phyloP scores from a whole-genome alignment of 2,329 filamentous ascomycete genomes.

The Acrocalymma vagum region DNA sequence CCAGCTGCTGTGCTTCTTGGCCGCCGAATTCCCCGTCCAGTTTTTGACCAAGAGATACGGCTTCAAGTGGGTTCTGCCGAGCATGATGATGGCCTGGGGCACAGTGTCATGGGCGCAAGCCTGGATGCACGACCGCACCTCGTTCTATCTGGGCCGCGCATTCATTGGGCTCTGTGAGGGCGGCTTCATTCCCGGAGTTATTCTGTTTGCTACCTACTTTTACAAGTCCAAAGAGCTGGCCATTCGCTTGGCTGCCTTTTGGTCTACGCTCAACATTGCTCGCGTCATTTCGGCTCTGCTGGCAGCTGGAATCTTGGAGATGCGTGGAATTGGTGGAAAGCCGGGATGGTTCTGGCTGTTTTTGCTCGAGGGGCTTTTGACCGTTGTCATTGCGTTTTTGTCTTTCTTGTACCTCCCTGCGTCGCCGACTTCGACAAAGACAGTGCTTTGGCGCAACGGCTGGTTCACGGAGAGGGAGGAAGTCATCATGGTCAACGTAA shows the following conservation, averaged over 20 bases:
- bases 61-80: slow-evolving; percentile 52
- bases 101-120: slow-evolving; percentile 70
- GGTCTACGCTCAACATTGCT: slow-evolving; percentile 69
- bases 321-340: slow-evolving; percentile 59
- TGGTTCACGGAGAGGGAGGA: slow-evolving; percentile 74
- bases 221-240: slow-evolving; percentile 77
- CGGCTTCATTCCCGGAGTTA: slow-evolving; percentile 68
- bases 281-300: slow-evolving; percentile 64
- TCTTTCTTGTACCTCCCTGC: slow-evolving; percentile 47
- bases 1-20: slow-evolving; percentile 86
- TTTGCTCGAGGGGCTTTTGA: slow-evolving; percentile 45
- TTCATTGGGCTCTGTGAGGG: slow-evolving; percentile 54
- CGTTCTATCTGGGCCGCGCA: slow-evolving; percentile 51
- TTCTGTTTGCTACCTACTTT: slow-evolving; percentile 76
- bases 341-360: slow-evolving; percentile 66
- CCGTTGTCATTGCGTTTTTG: slow-evolving; percentile 34
- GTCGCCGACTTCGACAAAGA: slow-evolving; percentile 59
- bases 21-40: slow-evolving; percentile 54
- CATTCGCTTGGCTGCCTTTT: slow-evolving; percentile 72
- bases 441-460: slow-evolving; percentile 57
- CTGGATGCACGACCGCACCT: slow-evolving; percentile 61
- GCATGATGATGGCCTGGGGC: slow-evolving; percentile 55
- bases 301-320: slow-evolving; percentile 62
- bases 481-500: slow-evolving; percentile 70
- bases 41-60: slow-evolving; percentile 55